A percentile compares a stretch with the other conserved stretches of the same genome.
phyloP scores from a whole-genome alignment of 331 rosid species.

The Cydonia oblonga region DNA sequence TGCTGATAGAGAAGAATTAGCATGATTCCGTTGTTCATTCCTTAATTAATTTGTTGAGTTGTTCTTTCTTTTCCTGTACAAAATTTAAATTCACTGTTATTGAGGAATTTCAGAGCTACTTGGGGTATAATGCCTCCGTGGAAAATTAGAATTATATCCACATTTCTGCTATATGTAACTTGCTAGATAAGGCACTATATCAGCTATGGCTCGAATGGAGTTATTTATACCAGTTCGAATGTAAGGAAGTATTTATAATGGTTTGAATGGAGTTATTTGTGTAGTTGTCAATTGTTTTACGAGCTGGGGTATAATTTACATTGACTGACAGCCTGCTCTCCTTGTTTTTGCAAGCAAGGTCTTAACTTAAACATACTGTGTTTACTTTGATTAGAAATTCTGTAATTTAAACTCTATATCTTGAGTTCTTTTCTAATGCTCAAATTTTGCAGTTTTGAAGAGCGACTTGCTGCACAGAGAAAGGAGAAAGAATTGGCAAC shows the following conservation, averaged over 20 bases:
- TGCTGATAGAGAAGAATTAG: conserved; percentile 1
- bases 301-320: background rate
- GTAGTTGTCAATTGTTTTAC: background rate
- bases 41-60: background rate
- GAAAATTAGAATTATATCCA: background rate
- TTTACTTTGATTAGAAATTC: background rate
- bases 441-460: conserved; percentile 57
- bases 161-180: background rate
- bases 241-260: too few species aligned
- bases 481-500: conserved; percentile 64
- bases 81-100: background rate
- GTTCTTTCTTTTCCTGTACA: background rate
- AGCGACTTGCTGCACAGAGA: conserved; percentile 85
- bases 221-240: background rate
- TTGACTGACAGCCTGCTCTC: background rate
- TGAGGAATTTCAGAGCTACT: background rate
- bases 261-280: background rate
- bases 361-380: background rate
- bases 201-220: background rate
- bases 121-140: background rate
- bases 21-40: background rate
- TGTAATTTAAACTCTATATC: background rate
- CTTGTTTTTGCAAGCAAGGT: background rate
- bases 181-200: background rate
- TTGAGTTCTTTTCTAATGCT: background rate